Evolutionary conservation across 2,329 filamentous ascomycete genomes (phyloP).

Genomic region (Fusarium algeriense): DNA sequence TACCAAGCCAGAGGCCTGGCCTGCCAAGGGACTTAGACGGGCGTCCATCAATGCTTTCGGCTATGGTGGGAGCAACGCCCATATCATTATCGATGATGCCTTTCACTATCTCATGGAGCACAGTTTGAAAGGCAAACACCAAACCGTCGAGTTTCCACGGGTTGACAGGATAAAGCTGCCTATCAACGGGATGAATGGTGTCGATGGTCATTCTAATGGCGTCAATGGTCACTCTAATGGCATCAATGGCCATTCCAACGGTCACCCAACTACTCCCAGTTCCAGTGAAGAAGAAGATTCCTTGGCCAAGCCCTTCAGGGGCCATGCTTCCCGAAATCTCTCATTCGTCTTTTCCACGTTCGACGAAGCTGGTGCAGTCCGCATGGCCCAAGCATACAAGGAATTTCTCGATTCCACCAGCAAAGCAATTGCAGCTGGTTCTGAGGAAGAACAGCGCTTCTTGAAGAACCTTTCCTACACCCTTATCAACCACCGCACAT

Average conservation of each 20-base stretch:
- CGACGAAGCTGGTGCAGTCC: conserved; percentile 4
- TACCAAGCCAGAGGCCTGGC: conserved; percentile 3
- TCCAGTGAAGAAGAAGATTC: neutral
- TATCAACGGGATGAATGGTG: neutral
- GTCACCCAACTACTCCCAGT: neutral
- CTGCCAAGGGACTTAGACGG: neutral
- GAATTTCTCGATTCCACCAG: neutral
- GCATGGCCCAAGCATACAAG: neutral
- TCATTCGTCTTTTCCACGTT: conserved; percentile 12
- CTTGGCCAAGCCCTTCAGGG: neutral
- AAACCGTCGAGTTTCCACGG: neutral
- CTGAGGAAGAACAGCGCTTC: neutral
- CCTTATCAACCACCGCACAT: conserved; percentile 7
- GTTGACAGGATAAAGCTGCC: neutral
- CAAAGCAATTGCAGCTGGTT: neutral
- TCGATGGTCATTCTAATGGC: neutral
- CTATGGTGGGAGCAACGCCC: conserved; percentile 15
- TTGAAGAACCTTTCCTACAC: conserved; percentile 11
- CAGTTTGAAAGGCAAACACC: neutral
- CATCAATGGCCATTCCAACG: neutral
- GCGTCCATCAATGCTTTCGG: conserved; percentile 16
- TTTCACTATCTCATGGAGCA: neutral
- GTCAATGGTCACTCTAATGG: neutral
- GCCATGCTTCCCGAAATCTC: neutral
- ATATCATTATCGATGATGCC: conserved; percentile 17